Base-by-base conservation (phyloP, 768 basidiomycete genomes). In the Suillus decipiens region DNA sequence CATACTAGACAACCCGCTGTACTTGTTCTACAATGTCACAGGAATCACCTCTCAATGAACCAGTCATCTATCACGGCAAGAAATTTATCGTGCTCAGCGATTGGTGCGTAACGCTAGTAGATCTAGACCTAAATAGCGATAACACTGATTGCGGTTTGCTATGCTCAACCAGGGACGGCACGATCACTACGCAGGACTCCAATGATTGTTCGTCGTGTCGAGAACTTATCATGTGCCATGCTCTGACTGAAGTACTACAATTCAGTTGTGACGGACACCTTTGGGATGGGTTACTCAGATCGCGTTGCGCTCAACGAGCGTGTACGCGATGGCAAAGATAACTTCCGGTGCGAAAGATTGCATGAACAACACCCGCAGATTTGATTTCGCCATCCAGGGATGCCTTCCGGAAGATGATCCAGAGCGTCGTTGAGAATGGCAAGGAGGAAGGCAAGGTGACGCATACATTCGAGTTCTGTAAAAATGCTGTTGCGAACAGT, bases 121-220 rank as follows among this genome's bases (percentile, higher is more conserved):
- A 15, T 60, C 33, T 56, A 63, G 39, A 39, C 41, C 41, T 62
- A 56, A 39, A 24, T 24, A 36, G 12, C 33, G 34, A 37, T 31
- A 19, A 12, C 36, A 48, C 33, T 55, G 15, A 22, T 19, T 28
- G 14, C 36, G 14, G 22, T 11, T 28, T 59, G 19, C 60, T 37
- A 53, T 41, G 51, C 36, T 37, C 33, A 61, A 64, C 22, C 73
- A 93, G 92, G 92, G 92, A 94, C 78, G 92, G 92, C 69, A 98
- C 95, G 15, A 96, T 98, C 77, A 96, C 95, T 3, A 94, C 85
- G 45, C 86, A 84, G 70, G 95, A 98, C 73, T 94, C 92, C 8
- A 98, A 98, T 75, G 95, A 97, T 70, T 95, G 91, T 94, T 72
- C 65, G 87, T 61, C 6, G 15, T n/a, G 50, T 33, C 55, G 12